Conservation (phyloP, 2,329 filamentous ascomycete species). For the Chrysoporthe austroafricana region DNA sequence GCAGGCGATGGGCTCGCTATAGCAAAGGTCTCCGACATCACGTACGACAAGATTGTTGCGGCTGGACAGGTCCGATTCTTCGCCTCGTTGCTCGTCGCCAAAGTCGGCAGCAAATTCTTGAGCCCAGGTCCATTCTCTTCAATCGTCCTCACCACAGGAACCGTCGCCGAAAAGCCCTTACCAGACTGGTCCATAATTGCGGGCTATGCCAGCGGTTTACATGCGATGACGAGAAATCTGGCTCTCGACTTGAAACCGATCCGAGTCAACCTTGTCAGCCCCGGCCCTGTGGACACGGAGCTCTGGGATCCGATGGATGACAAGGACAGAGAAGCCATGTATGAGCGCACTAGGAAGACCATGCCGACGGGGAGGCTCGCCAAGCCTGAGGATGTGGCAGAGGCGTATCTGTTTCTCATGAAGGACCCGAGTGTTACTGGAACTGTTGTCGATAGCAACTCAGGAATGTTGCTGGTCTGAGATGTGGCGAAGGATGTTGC, state of each 20-base stretch:
- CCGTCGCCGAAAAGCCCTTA: slow-evolving; percentile 52
- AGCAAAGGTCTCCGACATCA: slow-evolving; percentile 32
- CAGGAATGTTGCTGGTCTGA: slow-evolving; percentile 31
- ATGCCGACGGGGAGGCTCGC: slow-evolving; percentile 32
- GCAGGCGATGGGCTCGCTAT: slow-evolving; percentile 37
- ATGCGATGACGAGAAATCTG: slow-evolving; percentile 57
- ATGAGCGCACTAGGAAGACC: slow-evolving; percentile 29
- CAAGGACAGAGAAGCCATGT: slow-evolving; percentile 29
- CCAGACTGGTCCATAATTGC: slow-evolving; percentile 52
- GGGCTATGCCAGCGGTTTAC: slow-evolving; percentile 52
- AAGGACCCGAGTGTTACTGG: slow-evolving; percentile 37
- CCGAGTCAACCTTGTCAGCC: slow-evolving; percentile 64
- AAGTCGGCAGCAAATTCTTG: slow-evolving; percentile 38
- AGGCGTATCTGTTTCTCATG: slow-evolving; percentile 37
- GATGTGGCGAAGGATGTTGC: not conserved
- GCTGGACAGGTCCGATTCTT: slow-evolving; percentile 38
- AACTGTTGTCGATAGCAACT: slow-evolving; percentile 32
- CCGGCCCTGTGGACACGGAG: slow-evolving; percentile 57
- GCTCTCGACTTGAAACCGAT: slow-evolving; percentile 67
- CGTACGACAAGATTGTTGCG: slow-evolving; percentile 33
- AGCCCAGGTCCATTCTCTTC: slow-evolving; percentile 42
- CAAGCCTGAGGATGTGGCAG: slow-evolving; percentile 35
- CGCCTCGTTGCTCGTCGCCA: slow-evolving; percentile 41
- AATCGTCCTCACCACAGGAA: slow-evolving; percentile 61
- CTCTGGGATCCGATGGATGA: slow-evolving; percentile 41